These are phyloP conservation scores for Psidium guajava DNA, from an alignment of 345 rosid species.

Conservation along the genomic window DNA sequence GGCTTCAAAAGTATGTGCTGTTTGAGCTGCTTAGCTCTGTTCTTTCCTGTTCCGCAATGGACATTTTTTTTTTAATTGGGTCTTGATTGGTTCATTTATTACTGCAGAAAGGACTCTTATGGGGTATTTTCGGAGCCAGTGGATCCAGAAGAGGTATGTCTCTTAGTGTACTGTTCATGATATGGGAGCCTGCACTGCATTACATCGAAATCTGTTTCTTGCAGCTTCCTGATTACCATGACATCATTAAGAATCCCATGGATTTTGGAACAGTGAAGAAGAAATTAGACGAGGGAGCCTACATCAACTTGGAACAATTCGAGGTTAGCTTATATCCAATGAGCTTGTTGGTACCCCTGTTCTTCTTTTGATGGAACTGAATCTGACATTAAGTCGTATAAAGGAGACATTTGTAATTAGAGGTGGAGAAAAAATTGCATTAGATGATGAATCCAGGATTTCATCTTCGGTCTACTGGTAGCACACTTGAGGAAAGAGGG, in stretches of 20 bases:
- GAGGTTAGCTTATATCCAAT: slow-evolving; percentile 39
- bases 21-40: not conserved
- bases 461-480: not conserved
- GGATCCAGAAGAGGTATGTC: slow-evolving; percentile 26
- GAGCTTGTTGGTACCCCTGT: not conserved
- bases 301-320: slow-evolving; percentile 69
- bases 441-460: not conserved
- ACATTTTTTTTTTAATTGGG: slow-evolving; percentile 3
- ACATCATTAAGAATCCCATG: slow-evolving; percentile 74
- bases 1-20: slow-evolving; percentile 89
- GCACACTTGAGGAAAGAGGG: not conserved
- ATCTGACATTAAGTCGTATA: not conserved
- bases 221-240: slow-evolving; percentile 97
- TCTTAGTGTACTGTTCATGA: not conserved
- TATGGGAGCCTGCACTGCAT: not conserved
- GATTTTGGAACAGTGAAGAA: slow-evolving; percentile 77
- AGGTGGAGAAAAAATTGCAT: not conserved
- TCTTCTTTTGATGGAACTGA: not conserved
- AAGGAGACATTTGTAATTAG: not conserved
- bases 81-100: slow-evolving; percentile 7
- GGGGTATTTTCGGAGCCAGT: slow-evolving; percentile 93
- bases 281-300: slow-evolving; percentile 53
- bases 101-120: slow-evolving; percentile 85
- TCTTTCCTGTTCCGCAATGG: not conserved
- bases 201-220: not conserved